phyloP scores from a whole-genome alignment of 2,329 filamentous ascomycete genomes.

The Scedosporium aurantiacum region DNA sequence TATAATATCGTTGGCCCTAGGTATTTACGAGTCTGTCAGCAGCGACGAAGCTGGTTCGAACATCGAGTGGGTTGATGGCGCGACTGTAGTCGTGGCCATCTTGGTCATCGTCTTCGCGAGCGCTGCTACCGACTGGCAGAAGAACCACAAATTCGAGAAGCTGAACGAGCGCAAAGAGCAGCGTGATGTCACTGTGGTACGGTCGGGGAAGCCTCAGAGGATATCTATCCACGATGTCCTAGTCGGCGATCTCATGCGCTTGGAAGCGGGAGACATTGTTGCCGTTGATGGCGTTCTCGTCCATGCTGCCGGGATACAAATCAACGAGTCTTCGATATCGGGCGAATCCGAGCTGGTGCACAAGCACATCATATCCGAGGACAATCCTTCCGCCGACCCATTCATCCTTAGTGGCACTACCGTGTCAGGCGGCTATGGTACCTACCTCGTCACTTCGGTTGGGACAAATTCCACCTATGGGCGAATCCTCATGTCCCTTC shows the following conservation, averaged over 20 bases:
- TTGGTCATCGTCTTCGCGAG: constrained; percentile 65
- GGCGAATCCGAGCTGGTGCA: constrained; percentile 65
- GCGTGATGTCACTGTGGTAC: constrained; percentile 60
- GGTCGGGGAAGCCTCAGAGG: constrained; percentile 61
- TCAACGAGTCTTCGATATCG: constrained; percentile 63
- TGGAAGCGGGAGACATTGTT: constrained; percentile 64
- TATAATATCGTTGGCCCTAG: constrained; percentile 61
- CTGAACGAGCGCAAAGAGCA: constrained; percentile 73
- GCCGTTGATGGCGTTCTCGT: constrained; percentile 64
- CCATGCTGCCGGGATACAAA: constrained; percentile 48
- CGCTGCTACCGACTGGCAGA: constrained; percentile 73
- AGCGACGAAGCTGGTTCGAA: constrained; percentile 36
- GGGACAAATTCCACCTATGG: constrained; percentile 66
- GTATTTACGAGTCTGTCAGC: constrained; percentile 61
- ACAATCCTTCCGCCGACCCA: constrained; percentile 43
- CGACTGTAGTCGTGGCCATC: constrained; percentile 69
- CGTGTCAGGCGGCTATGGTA: constrained; percentile 64
- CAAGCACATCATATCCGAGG: constrained; percentile 30
- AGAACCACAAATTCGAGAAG: constrained; percentile 70
- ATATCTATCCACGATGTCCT: constrained; percentile 61
- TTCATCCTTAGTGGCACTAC: constrained; percentile 75
- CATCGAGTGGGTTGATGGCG: constrained; percentile 73
- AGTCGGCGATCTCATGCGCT: constrained; percentile 61
- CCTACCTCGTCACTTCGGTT: constrained; percentile 63
- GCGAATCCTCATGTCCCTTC: constrained; percentile 67